Percentiles rank a stretch among this genome's conserved stretches.
Evolutionary conservation across 2,329 filamentous ascomycete genomes (phyloP).

Genomic region (Hymenoscyphus fraxineus): DNA sequence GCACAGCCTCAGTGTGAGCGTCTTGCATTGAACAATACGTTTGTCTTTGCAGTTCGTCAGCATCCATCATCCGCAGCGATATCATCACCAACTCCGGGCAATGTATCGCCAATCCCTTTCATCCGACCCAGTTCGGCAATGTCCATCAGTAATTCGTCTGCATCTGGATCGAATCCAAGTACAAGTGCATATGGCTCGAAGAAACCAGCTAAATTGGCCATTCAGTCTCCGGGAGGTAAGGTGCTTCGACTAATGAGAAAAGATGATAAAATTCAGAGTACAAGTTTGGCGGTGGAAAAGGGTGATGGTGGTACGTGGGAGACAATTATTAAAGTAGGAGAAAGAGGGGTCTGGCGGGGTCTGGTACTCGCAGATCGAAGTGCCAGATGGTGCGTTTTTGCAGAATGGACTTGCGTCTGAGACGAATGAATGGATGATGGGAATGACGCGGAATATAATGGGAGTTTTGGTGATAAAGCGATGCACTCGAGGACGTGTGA

Average conservation of each 20-base stretch:
- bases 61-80: conserved; percentile 65
- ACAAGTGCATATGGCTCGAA: conserved; percentile 51
- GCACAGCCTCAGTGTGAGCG: conserved; percentile 90
- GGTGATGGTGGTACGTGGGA: conserved; percentile 78
- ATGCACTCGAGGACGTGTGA: background rate
- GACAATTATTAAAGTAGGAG: conserved; percentile 86
- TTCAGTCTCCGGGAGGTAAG: conserved; percentile 91
- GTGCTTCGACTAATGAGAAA: conserved; percentile 85
- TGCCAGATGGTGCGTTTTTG: conserved; percentile 88
- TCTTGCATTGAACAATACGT: conserved; percentile 92
- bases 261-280: conserved; percentile 52
- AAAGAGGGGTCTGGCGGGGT: conserved; percentile 76
- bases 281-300: conserved; percentile 48
- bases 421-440: background rate
- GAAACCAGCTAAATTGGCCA: conserved; percentile 93
- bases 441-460: background rate
- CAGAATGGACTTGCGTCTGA: conserved; percentile 61
- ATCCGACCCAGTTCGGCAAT: conserved; percentile 58
- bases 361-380: conserved; percentile 79
- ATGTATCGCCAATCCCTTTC: conserved; percentile 55
- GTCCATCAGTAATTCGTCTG: conserved; percentile 60
- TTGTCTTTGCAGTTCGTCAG: conserved; percentile 93
- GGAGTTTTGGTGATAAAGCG: background rate
- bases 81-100: conserved; percentile 36
- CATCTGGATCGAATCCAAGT: conserved; percentile 54